Conservation (phyloP, 208 protist species). For the Plasmodiophora brassicae region DNA sequence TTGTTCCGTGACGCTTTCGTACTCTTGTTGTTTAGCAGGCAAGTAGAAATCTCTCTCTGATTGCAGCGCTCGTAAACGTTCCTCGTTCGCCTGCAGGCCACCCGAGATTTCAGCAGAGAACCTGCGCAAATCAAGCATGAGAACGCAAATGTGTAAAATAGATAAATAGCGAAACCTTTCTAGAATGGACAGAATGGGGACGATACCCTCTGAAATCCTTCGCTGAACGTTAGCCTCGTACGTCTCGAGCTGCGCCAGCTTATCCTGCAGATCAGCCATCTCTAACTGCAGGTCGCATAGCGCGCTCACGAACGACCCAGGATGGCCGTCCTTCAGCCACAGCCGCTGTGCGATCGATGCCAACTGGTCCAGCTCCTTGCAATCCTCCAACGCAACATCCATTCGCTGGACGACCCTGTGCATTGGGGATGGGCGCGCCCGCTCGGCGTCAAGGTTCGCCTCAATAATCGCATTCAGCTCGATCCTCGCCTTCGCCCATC, state of each 20-base stretch:
- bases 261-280: background rate
- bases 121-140: background rate
- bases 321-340: background rate
- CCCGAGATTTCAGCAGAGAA: background rate
- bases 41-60: slow-evolving; percentile 17
- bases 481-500: background rate
- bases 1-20: background rate
- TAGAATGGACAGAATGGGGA: background rate
- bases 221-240: background rate
- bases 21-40: background rate
- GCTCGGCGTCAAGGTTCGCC: background rate
- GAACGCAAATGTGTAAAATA: background rate
- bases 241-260: background rate
- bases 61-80: background rate
- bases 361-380: too few relatives aligned
- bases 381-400: too few relatives aligned
- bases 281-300: background rate
- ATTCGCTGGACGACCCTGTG: too few relatives aligned
- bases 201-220: background rate
- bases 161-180: background rate
- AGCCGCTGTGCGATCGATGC: background rate
- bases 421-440: background rate
- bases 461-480: background rate
- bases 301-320: background rate
- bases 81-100: background rate